Conservation (phyloP, 2,329 filamentous ascomycete genomes). For the Colletotrichum kahawae region DNA sequence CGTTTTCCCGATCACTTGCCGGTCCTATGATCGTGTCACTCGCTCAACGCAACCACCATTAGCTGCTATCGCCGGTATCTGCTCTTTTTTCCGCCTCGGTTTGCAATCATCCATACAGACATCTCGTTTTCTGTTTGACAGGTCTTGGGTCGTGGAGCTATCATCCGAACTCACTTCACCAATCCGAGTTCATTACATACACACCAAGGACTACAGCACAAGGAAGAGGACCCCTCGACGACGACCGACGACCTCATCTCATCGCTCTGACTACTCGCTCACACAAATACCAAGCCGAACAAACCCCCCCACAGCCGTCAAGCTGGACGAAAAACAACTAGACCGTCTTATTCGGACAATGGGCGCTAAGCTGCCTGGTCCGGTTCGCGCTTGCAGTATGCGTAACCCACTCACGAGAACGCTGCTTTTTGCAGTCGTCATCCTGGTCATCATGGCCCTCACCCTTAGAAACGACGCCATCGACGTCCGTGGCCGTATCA, state of each 20-base stretch:
- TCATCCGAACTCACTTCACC: neutral
- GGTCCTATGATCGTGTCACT: slow-evolving; percentile 24
- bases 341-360: slow-evolving; percentile 26
- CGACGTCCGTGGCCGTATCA: slow-evolving; percentile 43
- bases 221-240: neutral
- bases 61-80: slow-evolving; percentile 5
- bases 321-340: slow-evolving; percentile 20
- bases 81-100: neutral
- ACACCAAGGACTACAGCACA: neutral
- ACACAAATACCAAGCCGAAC: neutral
- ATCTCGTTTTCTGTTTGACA: neutral
- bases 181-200: neutral
- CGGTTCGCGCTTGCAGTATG: slow-evolving; percentile 52
- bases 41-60: slow-evolving; percentile 13
- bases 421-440: slow-evolving; percentile 45
- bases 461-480: slow-evolving; percentile 46
- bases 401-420: slow-evolving; percentile 53
- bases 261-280: neutral
- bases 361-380: slow-evolving; percentile 43
- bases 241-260: neutral
- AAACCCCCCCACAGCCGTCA: neutral
- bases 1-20: slow-evolving; percentile 20
- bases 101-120: neutral
- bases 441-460: slow-evolving; percentile 47
- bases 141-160: neutral